Percentiles rank a stretch among this genome's conserved stretches.
phyloP scores from a whole-genome alignment of 1,139 yeast species.

The Yamadazyma sp. region DNA sequence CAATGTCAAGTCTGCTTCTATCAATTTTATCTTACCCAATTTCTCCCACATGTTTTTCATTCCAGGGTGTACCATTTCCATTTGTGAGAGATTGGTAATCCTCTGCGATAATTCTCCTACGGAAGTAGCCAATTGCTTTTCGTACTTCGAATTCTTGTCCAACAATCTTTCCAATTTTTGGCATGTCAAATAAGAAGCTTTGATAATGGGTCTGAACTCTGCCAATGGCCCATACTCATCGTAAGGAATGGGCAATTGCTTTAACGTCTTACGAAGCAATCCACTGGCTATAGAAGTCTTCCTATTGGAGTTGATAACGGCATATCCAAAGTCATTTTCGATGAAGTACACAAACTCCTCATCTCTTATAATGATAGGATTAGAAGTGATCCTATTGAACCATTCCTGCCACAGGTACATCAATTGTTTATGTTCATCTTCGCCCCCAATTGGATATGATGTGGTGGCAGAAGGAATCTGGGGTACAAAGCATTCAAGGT shows the following conservation, averaged over 20 bases:
- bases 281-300: constrained; percentile 76
- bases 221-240: constrained; percentile 83
- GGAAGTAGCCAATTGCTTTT: constrained; percentile 56
- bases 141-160: constrained; percentile 54
- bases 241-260: constrained; percentile 88
- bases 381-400: constrained; percentile 73
- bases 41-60: constrained; percentile 84
- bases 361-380: constrained; percentile 79
- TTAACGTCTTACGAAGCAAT: constrained; percentile 79
- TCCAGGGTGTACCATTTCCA: constrained; percentile 58
- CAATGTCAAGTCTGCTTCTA: constrained; percentile 76
- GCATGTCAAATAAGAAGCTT: constrained; percentile 65
- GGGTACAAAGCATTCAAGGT: constrained; percentile 92
- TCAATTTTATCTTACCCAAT: constrained; percentile 64
- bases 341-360: constrained; percentile 87
- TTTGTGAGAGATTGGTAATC: constrained; percentile 46
- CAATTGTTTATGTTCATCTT: constrained; percentile 70
- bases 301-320: constrained; percentile 59
- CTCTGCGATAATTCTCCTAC: constrained; percentile 67
- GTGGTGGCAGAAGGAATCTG: constrained; percentile 75
- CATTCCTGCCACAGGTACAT: constrained; percentile 72
- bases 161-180: constrained; percentile 57
- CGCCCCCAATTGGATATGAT: constrained; percentile 79
- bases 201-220: constrained; percentile 81
- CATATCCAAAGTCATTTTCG: constrained; percentile 83